Conservation (phyloP, 2,329 filamentous ascomycete species). For the Leptographium wingfieldii region DNA sequence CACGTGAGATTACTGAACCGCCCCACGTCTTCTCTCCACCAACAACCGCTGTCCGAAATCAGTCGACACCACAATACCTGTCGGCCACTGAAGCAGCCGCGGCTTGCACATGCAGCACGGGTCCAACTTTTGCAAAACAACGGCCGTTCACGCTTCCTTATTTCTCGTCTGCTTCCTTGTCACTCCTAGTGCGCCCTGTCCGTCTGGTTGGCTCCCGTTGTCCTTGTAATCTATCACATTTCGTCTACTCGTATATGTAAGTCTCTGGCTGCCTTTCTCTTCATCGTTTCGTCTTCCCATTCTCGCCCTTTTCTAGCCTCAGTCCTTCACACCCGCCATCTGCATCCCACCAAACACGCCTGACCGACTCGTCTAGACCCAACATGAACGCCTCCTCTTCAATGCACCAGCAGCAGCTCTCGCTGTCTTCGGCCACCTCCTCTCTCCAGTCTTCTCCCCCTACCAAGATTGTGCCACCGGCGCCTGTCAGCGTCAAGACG, state of each 20-base stretch:
- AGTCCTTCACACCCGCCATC: neutral
- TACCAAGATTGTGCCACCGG: constrained; percentile 16
- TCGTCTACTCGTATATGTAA: neutral
- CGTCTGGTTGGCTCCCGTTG: neutral
- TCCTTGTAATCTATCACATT: neutral
- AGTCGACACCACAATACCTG: neutral
- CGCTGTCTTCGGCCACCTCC: constrained; percentile 3
- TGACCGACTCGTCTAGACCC: neutral
- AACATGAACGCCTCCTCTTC: neutral
- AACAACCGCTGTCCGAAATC: neutral
- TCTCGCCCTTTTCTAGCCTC: neutral
- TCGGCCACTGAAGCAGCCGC: neutral
- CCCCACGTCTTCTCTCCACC: neutral
- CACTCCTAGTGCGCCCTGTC: neutral
- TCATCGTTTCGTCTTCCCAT: neutral
- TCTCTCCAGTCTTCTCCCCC: constrained; percentile 16
- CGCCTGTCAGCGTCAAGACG: constrained; percentile 19
- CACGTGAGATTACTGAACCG: neutral
- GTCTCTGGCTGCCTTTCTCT: neutral
- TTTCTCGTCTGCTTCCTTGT: neutral
- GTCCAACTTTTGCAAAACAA: neutral
- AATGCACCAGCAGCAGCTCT: constrained; percentile 19
- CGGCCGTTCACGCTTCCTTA: neutral
- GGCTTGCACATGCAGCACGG: neutral
- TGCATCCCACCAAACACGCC: neutral